Percentiles rank a stretch among this genome's conserved stretches.
Evolutionary conservation across 2,329 filamentous ascomycete species (phyloP).

Genomic region (Colletotrichum plurivorum): DNA sequence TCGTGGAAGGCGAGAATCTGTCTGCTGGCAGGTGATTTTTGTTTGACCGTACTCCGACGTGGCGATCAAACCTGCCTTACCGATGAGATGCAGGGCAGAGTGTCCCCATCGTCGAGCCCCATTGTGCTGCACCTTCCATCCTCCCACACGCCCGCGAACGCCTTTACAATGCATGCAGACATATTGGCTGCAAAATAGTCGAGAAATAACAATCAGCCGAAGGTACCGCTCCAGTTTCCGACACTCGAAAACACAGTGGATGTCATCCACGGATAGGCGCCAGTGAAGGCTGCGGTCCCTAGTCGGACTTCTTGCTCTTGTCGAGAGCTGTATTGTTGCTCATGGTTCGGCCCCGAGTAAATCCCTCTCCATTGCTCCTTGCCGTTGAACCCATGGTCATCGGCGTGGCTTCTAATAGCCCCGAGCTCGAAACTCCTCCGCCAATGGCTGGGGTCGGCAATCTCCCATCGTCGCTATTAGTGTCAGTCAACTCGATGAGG

Average conservation of each 20-base stretch:
- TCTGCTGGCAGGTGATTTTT: no score
- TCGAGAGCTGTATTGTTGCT: constrained; percentile 49
- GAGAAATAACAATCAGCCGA: no score
- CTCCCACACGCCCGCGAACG: constrained; percentile 31
- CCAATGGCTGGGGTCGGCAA: constrained; percentile 39
- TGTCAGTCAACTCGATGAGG: constrained; percentile 80
- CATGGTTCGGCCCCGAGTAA: constrained; percentile 49
- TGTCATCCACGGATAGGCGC: neutral
- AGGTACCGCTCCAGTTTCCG: no score
- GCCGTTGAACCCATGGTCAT: constrained; percentile 51
- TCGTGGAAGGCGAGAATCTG: neutral
- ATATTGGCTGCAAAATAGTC: no score
- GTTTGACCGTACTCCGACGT: no score
- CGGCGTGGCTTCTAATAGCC: constrained; percentile 50
- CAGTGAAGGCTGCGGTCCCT: constrained; percentile 15
- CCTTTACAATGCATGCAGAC: constrained; percentile 22
- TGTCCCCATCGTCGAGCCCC: no score
- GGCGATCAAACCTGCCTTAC: no score
- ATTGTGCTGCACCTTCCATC: neutral
- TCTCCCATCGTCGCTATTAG: constrained; percentile 68
- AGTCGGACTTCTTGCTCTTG: constrained; percentile 65
- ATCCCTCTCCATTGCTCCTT: constrained; percentile 55
- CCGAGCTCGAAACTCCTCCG: constrained; percentile 41
- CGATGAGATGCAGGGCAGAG: no score
- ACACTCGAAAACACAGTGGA: neutral